phyloP scores from a whole-genome alignment of 768 basidiomycete species.

The Kondoa malvinella region DNA sequence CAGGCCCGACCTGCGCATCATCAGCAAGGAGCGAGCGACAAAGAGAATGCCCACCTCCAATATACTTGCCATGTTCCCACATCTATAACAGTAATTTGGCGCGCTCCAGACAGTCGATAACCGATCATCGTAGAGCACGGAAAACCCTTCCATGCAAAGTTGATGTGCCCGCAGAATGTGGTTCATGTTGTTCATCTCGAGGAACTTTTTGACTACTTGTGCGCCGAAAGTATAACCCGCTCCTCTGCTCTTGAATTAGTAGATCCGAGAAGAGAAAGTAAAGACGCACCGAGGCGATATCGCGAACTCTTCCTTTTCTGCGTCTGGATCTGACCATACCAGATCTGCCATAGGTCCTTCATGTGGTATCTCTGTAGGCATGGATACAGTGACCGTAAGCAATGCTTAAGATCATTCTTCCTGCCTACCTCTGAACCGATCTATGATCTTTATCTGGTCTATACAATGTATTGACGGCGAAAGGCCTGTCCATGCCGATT shows the following conservation, averaged over 20 bases:
- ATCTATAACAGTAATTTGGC: slow-evolving; percentile 96
- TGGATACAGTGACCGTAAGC: slow-evolving; percentile 31
- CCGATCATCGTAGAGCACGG: slow-evolving; percentile 89
- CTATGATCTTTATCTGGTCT: slow-evolving; percentile 98
- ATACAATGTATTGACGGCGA: slow-evolving; percentile 97
- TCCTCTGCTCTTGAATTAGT: slow-evolving; percentile 43
- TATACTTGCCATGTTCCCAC: slow-evolving; percentile 92
- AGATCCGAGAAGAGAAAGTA: slow-evolving; percentile 12
- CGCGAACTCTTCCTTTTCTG: slow-evolving; percentile 97
- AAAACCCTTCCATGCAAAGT: slow-evolving; percentile 97
- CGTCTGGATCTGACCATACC: slow-evolving; percentile 98
- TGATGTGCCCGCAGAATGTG: slow-evolving; percentile 97
- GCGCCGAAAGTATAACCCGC: slow-evolving; percentile 98
- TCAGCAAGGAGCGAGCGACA: slow-evolving; percentile 89
- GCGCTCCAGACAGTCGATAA: slow-evolving; percentile 97
- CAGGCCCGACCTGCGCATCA: slow-evolving; percentile 84
- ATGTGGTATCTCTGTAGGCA: slow-evolving; percentile 72
- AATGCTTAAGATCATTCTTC: slow-evolving; percentile 2
- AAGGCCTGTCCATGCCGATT: slow-evolving; percentile 56
- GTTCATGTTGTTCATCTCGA: slow-evolving; percentile 86
- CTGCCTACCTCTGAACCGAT: slow-evolving; percentile 97
- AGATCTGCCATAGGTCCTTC: slow-evolving; percentile 99
- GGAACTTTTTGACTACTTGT: slow-evolving; percentile 92
- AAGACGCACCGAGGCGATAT: slow-evolving; percentile 74
- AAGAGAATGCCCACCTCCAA: slow-evolving; percentile 40